phyloP scores from a whole-genome alignment of 371 early-diverging fungal genomes.

The Dinochytrium kinnereticum region DNA sequence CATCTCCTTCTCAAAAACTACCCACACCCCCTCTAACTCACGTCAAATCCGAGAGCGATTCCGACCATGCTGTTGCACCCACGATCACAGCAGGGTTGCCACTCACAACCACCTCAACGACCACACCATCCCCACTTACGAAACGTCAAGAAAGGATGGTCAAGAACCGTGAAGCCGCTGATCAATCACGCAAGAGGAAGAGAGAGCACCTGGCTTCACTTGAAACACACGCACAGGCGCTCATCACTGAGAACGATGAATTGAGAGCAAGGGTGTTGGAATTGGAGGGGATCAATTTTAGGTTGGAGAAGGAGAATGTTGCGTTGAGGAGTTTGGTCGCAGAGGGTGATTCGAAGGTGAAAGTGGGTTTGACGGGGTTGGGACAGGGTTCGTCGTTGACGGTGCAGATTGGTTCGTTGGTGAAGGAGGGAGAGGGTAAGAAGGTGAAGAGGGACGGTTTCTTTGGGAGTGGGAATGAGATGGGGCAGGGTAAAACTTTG shows the following conservation, averaged over 20 bases:
- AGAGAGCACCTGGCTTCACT: conserved; percentile 79
- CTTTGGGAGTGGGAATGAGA: conserved; percentile 13
- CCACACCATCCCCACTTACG: conserved; percentile 33
- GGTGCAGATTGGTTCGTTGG: neutral
- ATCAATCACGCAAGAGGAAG: conserved; percentile 85
- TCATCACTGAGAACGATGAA: conserved; percentile 66
- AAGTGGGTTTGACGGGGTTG: neutral
- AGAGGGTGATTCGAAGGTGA: neutral
- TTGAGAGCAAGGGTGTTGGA: conserved; percentile 63
- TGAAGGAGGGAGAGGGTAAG: neutral
- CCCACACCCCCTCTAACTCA: neutral
- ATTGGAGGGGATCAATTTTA: conserved; percentile 62
- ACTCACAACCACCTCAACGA: neutral
- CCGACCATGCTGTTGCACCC: neutral
- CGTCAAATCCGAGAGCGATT: conserved; percentile 8
- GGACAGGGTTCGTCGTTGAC: neutral
- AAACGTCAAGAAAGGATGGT: conserved; percentile 89
- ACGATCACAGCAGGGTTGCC: neutral
- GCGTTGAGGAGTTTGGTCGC: conserved; percentile 15
- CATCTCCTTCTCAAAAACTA: neutral
- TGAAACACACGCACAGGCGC: conserved; percentile 69
- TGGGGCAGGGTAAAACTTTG: conserved; percentile 42
- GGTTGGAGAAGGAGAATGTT: conserved; percentile 46
- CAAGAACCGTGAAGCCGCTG: conserved; percentile 89
- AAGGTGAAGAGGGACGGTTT: conserved; percentile 1